These are phyloP conservation scores for Cystofilobasidium macerans DNA, from an alignment of 768 basidiomycete species.

Conservation along the genomic window DNA sequence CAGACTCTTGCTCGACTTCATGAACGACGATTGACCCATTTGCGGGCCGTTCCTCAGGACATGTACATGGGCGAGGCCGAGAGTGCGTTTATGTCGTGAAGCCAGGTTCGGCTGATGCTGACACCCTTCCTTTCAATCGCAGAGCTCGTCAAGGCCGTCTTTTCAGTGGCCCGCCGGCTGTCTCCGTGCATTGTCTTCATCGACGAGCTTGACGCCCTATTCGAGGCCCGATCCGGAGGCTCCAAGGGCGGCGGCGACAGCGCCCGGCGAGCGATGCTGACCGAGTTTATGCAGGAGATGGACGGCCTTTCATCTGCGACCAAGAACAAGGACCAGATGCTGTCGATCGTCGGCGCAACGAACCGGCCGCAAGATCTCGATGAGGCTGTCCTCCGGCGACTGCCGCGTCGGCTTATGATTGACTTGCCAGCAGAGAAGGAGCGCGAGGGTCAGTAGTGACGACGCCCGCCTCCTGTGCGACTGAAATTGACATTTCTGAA, in stretches of 20 bases:
- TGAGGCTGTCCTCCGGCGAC: conserved; percentile 77
- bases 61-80: conserved; percentile 34
- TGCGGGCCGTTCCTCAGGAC: conserved; percentile 24
- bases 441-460: conserved; percentile 55
- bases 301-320: conserved; percentile 57
- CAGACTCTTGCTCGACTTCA: not conserved
- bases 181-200: conserved; percentile 89
- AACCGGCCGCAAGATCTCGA: conserved; percentile 45
- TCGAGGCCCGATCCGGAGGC: conserved; percentile 69
- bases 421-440: conserved; percentile 81
- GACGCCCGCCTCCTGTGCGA: too few species aligned
- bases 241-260: conserved; percentile 61
- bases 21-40: too few species aligned
- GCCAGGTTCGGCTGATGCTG: not conserved
- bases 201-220: conserved; percentile 87
- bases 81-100: conserved; percentile 27
- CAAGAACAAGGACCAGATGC: conserved; percentile 61
- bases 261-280: conserved; percentile 65
- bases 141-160: conserved; percentile 61
- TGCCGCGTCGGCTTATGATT: conserved; percentile 75
- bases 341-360: conserved; percentile 88
- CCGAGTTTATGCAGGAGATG: conserved; percentile 57
- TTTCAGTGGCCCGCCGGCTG: conserved; percentile 69
- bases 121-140: not conserved
- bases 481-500: too few species aligned